Evolutionary conservation across 2,329 filamentous ascomycete genomes (phyloP), one percentile per base, ranked within the genome.

Genomic region (Xylaria sp.): DNA sequence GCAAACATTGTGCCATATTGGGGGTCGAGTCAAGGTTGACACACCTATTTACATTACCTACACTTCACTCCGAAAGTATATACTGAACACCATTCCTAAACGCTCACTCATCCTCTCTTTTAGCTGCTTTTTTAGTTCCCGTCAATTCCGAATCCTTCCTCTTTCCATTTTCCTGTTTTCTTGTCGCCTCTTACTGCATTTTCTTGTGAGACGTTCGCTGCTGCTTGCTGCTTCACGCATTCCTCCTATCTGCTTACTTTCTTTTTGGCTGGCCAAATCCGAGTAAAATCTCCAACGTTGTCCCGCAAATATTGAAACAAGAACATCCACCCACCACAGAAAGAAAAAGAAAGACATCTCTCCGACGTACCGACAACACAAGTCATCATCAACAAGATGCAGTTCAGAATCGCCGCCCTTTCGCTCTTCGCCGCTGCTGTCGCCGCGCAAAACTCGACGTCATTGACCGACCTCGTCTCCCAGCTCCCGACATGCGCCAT

Each of bases 401-500:
- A 70, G 54, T 71, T 67, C 61, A 51, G 13, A 13, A n/a, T 61
- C n/a, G 48, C 65, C 12, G n/a, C 68, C 18, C 47, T 73, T 42
- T 67, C 71, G 18, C 55, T 71, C 50, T 67, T 73, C 21, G 70
- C 59, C 13, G 68, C 70, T 48, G 58, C 51, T 27, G 71, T 42
- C 23, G 62, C 70, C 16, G 70, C 68, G 5, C 71, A 73, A 47
- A 72, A 72, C 65, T 71, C 71, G 27, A 72, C 73, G 3, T 72
- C 74, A 16, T 71, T 79, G 18, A 70, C 78, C 2, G 72, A 72
- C 40, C 72, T 78, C 27, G 74, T 79, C 16, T 71, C 74, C 6
- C 68, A 76, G 55, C 69, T 79, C 8, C 78, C 78, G 13, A 40
- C 63, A 44, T 79, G 78, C 68, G 77, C 78, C 51, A 57, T 74